phyloP scores from a whole-genome alignment of 148 eudicot genomes.

The Gaultheria prostrata region DNA sequence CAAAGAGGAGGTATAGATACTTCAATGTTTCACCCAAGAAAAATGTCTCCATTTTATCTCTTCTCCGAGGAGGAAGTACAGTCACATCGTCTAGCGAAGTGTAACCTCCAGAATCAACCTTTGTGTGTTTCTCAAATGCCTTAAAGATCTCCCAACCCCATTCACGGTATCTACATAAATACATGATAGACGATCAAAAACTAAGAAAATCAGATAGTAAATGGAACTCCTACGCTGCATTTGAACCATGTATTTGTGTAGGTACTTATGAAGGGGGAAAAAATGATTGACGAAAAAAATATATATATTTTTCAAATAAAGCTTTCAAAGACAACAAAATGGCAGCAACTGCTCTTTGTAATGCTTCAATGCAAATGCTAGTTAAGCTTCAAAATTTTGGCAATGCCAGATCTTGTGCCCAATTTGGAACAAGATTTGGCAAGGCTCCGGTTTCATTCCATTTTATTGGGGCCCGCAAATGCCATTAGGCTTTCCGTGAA shows the following conservation, averaged over 20 bases:
- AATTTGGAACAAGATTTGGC: not conserved
- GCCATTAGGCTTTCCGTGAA: not conserved
- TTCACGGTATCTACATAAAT: constrained; percentile 69
- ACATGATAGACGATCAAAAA: constrained; percentile 14
- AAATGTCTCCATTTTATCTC: constrained; percentile 99
- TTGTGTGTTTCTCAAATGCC: constrained; percentile 91
- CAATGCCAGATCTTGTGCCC: not conserved
- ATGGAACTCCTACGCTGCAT: not conserved
- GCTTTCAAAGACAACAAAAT: not conserved
- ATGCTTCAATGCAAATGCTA: not conserved
- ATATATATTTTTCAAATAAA: not conserved
- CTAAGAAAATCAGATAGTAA: not conserved
- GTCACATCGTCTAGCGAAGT: constrained; percentile 95
- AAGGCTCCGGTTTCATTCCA: not conserved
- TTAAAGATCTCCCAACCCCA: constrained; percentile 99
- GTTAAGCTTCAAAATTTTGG: not conserved
- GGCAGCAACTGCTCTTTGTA: not conserved
- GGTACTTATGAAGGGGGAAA: not conserved
- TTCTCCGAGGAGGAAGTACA: constrained; percentile 64
- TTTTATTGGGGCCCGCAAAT: not conserved
- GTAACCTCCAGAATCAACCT: constrained; percentile 89
- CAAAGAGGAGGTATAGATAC: constrained; percentile 73
- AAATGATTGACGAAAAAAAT: not conserved
- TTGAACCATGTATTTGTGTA: not conserved
- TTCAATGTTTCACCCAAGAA: constrained; percentile 95